Percentiles rank a stretch among this genome's conserved stretches.
phyloP scores from a whole-genome alignment of 2,329 filamentous ascomycete species.

The Westerdykella sp. region DNA sequence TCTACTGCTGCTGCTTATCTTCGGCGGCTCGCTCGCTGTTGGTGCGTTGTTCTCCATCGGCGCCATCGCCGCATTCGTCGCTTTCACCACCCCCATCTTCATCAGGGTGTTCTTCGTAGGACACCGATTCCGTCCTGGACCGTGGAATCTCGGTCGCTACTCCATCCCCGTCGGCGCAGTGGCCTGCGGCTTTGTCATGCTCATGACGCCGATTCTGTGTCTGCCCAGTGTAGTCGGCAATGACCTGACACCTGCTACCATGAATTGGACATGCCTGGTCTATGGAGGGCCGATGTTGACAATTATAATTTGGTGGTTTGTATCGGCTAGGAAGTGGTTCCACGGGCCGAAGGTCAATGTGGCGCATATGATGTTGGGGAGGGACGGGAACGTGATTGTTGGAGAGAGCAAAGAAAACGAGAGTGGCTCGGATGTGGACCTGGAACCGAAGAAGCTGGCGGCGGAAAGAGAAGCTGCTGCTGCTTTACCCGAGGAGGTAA shows the following conservation, averaged over 20 bases:
- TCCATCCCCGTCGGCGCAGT: conserved; percentile 52
- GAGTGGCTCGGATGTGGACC: conserved; percentile 4
- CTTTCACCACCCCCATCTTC: conserved; percentile 35
- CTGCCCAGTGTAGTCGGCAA: conserved; percentile 54
- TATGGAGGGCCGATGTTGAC: conserved; percentile 59
- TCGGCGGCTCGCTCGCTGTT: conserved; percentile 57
- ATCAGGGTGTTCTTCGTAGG: conserved; percentile 56
- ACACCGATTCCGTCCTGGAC: conserved; percentile 58
- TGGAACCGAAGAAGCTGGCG: not conserved
- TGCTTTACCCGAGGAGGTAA: too few species aligned
- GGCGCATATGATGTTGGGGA: conserved; percentile 48
- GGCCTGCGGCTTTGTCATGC: conserved; percentile 54
- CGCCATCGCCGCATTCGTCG: conserved; percentile 59
- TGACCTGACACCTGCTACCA: conserved; percentile 47
- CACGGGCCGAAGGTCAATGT: conserved; percentile 64
- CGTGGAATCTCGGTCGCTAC: conserved; percentile 60
- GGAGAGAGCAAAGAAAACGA: conserved; percentile 16
- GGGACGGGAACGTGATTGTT: conserved; percentile 35
- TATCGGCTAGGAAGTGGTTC: conserved; percentile 62
- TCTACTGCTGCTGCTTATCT: conserved; percentile 57
- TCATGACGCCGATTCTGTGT: conserved; percentile 65
- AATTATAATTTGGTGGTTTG: conserved; percentile 56
- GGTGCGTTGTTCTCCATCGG: conserved; percentile 66
- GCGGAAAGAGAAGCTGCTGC: too few species aligned
- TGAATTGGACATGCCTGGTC: conserved; percentile 66